Percentiles rank a stretch among this genome's conserved stretches.
phyloP scores from a whole-genome alignment of 2,329 filamentous ascomycete genomes.

The Colletotrichum sidae region DNA sequence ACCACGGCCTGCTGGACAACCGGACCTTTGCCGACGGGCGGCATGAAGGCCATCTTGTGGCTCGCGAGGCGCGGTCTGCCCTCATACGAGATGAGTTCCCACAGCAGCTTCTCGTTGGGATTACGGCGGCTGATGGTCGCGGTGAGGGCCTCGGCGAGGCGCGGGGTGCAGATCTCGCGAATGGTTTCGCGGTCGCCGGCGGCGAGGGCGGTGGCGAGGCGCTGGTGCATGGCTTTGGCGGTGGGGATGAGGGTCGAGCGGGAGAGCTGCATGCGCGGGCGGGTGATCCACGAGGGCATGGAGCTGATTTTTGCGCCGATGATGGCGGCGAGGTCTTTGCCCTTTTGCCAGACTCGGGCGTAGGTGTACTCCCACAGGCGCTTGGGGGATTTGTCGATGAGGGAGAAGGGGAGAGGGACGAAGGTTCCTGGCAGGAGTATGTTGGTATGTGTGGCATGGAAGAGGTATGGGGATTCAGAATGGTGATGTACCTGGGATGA shows the following conservation, averaged over 20 bases:
- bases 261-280: slow-evolving; percentile 57
- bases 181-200: slow-evolving; percentile 65
- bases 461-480: not conserved
- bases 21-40: slow-evolving; percentile 50
- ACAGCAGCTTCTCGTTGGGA: slow-evolving; percentile 56
- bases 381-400: slow-evolving; percentile 45
- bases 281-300: slow-evolving; percentile 55
- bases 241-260: slow-evolving; percentile 58
- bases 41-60: slow-evolving; percentile 62
- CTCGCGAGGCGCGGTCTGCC: slow-evolving; percentile 64
- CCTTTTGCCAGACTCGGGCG: slow-evolving; percentile 50
- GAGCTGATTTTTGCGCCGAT: slow-evolving; percentile 57
- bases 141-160: slow-evolving; percentile 64
- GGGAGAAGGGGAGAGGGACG: slow-evolving; percentile 54
- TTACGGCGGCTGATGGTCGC: slow-evolving; percentile 65
- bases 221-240: slow-evolving; percentile 69
- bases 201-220: slow-evolving; percentile 73
- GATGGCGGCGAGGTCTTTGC: slow-evolving; percentile 48
- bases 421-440: slow-evolving; percentile 56
- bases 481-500: slow-evolving; percentile 26
- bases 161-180: slow-evolving; percentile 63
- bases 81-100: slow-evolving; percentile 67
- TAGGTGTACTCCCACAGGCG: slow-evolving; percentile 51
- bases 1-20: slow-evolving; percentile 71
- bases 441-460: not conserved